Evolutionary conservation across 208 protist genomes (phyloP).

Genomic region (Naegleria lovaniensis): DNA sequence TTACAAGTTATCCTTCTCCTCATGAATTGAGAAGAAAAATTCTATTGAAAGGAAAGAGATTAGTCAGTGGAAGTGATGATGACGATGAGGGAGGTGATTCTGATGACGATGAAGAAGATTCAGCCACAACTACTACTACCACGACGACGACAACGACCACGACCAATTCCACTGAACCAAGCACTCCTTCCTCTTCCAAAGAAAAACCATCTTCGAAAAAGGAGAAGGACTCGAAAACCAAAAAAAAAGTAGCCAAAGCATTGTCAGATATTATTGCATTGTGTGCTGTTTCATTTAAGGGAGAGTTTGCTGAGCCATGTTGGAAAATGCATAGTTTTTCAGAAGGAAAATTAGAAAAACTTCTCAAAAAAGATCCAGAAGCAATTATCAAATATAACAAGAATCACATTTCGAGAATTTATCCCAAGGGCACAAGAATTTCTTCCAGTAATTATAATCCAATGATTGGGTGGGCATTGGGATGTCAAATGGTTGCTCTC

Average conservation of each 20-base stretch:
- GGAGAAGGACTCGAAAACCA: background rate
- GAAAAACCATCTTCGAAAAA: background rate
- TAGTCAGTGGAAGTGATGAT: background rate
- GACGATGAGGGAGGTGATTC: background rate
- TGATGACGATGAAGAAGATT: background rate
- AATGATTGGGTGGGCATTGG: conserved; percentile 58
- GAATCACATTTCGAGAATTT: conserved; percentile 71
- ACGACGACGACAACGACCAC: too few relatives aligned
- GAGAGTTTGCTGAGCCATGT: background rate
- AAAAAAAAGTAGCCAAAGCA: background rate
- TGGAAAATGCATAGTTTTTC: background rate
- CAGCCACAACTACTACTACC: too few relatives aligned
- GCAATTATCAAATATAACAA: conserved; percentile 45
- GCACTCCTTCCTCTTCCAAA: background rate
- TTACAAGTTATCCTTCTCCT: background rate
- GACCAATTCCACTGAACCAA: too few relatives aligned
- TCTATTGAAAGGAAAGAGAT: conserved; percentile 23
- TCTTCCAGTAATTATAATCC: conserved; percentile 83
- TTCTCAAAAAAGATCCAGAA: background rate
- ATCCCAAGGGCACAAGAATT: conserved; percentile 77
- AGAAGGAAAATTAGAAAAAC: background rate
- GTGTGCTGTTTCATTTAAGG: background rate
- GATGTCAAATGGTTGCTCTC: conserved; percentile 78
- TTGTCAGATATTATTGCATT: background rate
- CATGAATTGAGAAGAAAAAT: conserved; percentile 29